A percentile compares a stretch with the other conserved stretches of the same genome.
phyloP scores from a whole-genome alignment of 1,284 basidiomycete genomes.

The Rhodotorula sp. region DNA sequence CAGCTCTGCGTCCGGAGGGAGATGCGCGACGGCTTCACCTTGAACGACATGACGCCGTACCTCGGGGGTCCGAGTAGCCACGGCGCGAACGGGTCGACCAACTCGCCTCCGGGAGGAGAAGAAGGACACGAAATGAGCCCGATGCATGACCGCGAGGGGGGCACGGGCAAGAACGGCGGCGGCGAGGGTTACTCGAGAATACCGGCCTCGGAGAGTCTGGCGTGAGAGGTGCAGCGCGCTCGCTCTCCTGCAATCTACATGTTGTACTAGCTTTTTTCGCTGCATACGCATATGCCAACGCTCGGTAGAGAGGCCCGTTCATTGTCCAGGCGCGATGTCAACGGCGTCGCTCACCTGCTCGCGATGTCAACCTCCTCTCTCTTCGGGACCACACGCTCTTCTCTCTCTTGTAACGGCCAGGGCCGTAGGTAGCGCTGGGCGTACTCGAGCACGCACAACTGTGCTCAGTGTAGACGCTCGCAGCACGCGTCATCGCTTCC shows the following conservation, averaged over 20 bases:
- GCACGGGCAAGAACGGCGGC: neutral
- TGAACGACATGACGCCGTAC: slow-evolving; percentile 23
- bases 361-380: too few species aligned
- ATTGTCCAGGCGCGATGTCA: too few species aligned
- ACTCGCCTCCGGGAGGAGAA: too few species aligned
- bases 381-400: too few species aligned
- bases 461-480: too few species aligned
- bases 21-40: slow-evolving; percentile 74
- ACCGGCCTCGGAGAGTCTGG: slow-evolving; percentile 7
- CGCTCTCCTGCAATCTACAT: neutral
- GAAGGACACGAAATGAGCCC: neutral
- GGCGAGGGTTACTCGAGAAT: slow-evolving; percentile 5
- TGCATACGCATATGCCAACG: too few species aligned
- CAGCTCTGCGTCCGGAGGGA: slow-evolving; percentile 86
- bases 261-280: neutral
- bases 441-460: too few species aligned
- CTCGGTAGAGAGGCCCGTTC: too few species aligned
- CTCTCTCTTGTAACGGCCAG: too few species aligned
- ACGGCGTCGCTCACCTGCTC: too few species aligned
- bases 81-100: neutral
- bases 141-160: neutral
- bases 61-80: slow-evolving; percentile 4
- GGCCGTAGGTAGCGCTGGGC: too few species aligned
- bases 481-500: too few species aligned
- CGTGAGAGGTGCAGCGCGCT: neutral